Evolutionary conservation across 768 basidiomycete genomes (phyloP), one percentile per base, ranked within the genome.

Genomic region (Russula foetens): DNA sequence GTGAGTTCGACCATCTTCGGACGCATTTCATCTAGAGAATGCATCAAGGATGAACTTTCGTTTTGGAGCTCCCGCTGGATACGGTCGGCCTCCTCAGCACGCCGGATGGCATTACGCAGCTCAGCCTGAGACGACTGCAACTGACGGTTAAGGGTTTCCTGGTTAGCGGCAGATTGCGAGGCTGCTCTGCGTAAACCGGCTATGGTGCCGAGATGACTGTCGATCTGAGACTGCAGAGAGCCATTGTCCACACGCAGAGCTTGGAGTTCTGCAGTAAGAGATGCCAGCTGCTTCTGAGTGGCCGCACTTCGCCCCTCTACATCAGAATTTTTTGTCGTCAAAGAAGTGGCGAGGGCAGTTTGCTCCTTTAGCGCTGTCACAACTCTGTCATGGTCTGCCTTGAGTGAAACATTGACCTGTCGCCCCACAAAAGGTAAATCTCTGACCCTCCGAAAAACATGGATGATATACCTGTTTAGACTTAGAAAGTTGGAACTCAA

Each of bases 1-100:
- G 88, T 90, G 56, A 95, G 76, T 69, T 90, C 85, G 23, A 92
- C 84, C 63, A 92, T 84, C 75, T 92, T 92, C 43, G 88, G 82
- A 31, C 87, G 81, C 83, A 92, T 86, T 72, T 92, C 90, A 63
- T 92, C 86, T 61, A 93, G 73, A n/a, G 88, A 84, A 29, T 79
- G 82, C 84, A 92, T 82, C 35, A 94, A 78, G 54, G 76, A 79
- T n/a, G 81, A 83, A 43, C 91, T 90, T 71, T 94, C 92, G 0
- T 76, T 74, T 67, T 92, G 91, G 3, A 94, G 77, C 60, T 82
- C 84, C 67, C 82, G 81, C 67, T 90, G 85, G 4, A 76, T 83
- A 66, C 75, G 77, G 71, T 92, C 89, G 0, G 88, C 86, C 64
- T 87, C 85, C 39, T 89, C 86, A 7, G 84, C 86, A 4, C 89